Evolutionary conservation across 202 grass and related monocot genomes (phyloP), one percentile per base, ranked within the genome.

Genomic region (Setaria italica): DNA sequence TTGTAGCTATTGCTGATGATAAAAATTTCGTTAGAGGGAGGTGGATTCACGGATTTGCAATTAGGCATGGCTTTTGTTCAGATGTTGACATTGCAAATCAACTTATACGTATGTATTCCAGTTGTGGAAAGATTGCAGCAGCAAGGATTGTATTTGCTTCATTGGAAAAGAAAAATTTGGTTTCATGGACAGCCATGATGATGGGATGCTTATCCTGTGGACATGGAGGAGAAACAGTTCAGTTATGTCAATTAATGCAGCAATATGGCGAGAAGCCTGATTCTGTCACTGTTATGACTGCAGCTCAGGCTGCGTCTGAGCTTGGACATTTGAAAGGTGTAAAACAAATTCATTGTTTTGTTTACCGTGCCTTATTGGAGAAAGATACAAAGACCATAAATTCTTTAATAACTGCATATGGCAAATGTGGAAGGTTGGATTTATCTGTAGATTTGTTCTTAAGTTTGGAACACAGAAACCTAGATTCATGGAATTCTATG

Each of bases 161-260:
- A 62, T 57, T 93, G 69, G 43, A 74, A 72, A 79, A 81, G 8
- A 93, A 86, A 84, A 90, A 81, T 84, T 93, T 93, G 74, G 69
- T 93, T 43, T 93, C 91, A 11, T 93, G 91, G 91, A 93, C 91
- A 32, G 32, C 63, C 45, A 90, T 93, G 86, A 90, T 90, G 91
- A 84, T 81, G 60, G 87, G 88, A 55, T 92, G 47, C 74, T 84
- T 92, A 79, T 90, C 82, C 66, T 64, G 20, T 82, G 88, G 85
- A 50, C 29, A 81, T 80, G 67, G 20, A 55, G 85, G 85, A 69
- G 85, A 88, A 48, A 65, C 79, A 25, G 54, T 87, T 85, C 32
- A 3, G 57, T 65, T 92, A 56, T 88, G 30, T 79, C 84, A 63
- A 50, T 54, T 78, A 74, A 90, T 92, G 87, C 82, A 80, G 43